Percentiles rank a stretch among this genome's conserved stretches.
These are phyloP conservation scores for Candida tropicalis DNA, from an alignment of 1,139 yeast genomes.

Conservation along the genomic window DNA sequence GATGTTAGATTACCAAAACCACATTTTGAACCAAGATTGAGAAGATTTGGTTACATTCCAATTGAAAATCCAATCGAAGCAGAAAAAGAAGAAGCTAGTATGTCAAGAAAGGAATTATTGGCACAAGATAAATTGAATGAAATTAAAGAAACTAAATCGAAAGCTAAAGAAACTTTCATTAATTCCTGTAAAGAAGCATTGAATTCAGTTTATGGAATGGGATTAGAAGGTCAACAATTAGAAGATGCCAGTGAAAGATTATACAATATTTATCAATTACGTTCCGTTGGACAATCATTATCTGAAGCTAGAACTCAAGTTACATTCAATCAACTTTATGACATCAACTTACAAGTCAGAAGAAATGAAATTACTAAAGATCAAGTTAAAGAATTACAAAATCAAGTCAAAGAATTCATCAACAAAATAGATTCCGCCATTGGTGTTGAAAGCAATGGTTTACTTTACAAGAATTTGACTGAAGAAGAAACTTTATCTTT, in stretches of 20 bases:
- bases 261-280: conserved; percentile 39
- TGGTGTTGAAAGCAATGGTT: conserved; percentile 33
- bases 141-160: conserved; percentile 32
- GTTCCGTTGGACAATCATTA: conserved; percentile 28
- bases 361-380: conserved; percentile 41
- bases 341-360: conserved; percentile 43
- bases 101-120: conserved; percentile 65
- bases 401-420: conserved; percentile 2
- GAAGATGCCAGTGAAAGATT: conserved; percentile 53
- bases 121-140: conserved; percentile 54
- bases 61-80: conserved; percentile 56
- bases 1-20: conserved; percentile 77
- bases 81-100: conserved; percentile 53
- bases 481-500: conserved; percentile 22
- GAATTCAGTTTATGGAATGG: conserved; percentile 24
- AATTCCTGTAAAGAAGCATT: conserved; percentile 19
- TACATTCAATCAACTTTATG: conserved; percentile 52
- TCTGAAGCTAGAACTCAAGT: conserved; percentile 64
- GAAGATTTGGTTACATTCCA: conserved; percentile 78
- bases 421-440: conserved; percentile 12
- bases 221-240: conserved; percentile 35
- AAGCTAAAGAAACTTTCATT: conserved; percentile 24
- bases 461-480: conserved; percentile 24
- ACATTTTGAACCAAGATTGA: conserved; percentile 81
- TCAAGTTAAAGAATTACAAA: conserved; percentile 28